phyloP scores from a whole-genome alignment of 2,329 filamentous ascomycete genomes.

The Trichoderma brevicompactum region DNA sequence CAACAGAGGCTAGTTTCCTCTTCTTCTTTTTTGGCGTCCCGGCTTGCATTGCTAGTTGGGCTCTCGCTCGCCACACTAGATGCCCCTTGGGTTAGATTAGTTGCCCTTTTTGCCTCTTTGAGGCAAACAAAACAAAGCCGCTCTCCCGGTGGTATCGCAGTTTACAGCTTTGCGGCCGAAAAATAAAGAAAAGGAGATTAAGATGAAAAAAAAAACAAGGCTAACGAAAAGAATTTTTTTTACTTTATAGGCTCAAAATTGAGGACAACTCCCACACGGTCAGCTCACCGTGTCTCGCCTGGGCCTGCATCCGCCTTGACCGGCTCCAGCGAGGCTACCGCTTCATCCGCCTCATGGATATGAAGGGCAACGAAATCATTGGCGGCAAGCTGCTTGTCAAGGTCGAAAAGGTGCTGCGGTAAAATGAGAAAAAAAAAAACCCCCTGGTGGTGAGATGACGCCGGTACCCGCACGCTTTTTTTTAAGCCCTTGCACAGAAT shows the following conservation, averaged over 20 bases:
- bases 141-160: not conserved
- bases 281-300: conserved; percentile 50
- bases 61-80: not conserved
- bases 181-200: not conserved
- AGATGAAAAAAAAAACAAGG: not conserved
- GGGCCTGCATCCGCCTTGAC: conserved; percentile 65
- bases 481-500: not conserved
- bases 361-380: conserved; percentile 48
- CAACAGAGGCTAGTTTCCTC: not conserved
- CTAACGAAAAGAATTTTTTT: no score
- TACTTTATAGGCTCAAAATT: conserved; percentile 55
- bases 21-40: not conserved
- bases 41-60: not conserved
- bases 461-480: not conserved
- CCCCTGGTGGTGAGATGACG: conserved; percentile 16
- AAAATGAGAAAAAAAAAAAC: conserved; percentile 27
- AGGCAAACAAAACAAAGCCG: not conserved
- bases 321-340: conserved; percentile 60
- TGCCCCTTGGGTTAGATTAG: not conserved
- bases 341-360: conserved; percentile 56
- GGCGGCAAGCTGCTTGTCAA: conserved; percentile 58
- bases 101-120: not conserved
- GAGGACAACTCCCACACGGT: conserved; percentile 53
- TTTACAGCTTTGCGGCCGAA: not conserved
- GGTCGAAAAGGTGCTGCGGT: conserved; percentile 53